phyloP scores from a whole-genome alignment of 345 rosid species.

The Boechera retrofracta region DNA sequence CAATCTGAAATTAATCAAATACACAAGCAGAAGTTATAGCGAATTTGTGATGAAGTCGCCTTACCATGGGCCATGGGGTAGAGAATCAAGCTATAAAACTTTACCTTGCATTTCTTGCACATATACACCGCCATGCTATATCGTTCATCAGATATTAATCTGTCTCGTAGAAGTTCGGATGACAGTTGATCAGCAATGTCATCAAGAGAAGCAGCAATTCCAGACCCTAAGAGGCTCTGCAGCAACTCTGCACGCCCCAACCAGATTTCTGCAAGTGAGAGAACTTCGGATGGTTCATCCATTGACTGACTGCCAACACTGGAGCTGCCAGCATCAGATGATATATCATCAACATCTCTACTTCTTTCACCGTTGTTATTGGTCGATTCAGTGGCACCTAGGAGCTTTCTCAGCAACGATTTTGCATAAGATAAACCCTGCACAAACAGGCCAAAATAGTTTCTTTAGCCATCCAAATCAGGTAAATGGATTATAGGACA shows the following conservation, averaged over 20 bases:
- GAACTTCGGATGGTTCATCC: constrained; percentile 78
- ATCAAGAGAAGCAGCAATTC: constrained; percentile 91
- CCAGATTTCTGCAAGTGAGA: constrained; percentile 77
- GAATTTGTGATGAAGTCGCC: constrained; percentile 32
- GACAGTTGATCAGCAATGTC: constrained; percentile 91
- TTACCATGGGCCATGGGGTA: constrained; percentile 20
- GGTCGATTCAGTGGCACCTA: constrained; percentile 63
- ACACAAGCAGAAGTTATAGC: constrained; percentile 33
- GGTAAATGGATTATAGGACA: constrained; percentile 14
- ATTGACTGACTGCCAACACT: constrained; percentile 81
- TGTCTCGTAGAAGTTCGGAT: constrained; percentile 79
- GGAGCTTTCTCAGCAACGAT: constrained; percentile 77
- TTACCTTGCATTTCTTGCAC: constrained; percentile 96
- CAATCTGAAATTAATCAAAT: constrained; percentile 63
- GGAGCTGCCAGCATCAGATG: constrained; percentile 92
- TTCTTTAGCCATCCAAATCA: constrained; percentile 15
- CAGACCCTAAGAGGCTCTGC: constrained; percentile 94
- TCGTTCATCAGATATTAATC: constrained; percentile 87
- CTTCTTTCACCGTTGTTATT: constrained; percentile 63
- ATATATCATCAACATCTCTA: constrained; percentile 84
- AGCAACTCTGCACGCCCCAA: constrained; percentile 94
- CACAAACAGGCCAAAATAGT: constrained; percentile 35
- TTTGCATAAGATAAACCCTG: constrained; percentile 91
- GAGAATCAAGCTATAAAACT: constrained; percentile 30
- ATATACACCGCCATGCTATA: constrained; percentile 99